Evolutionary conservation across 1,284 basidiomycete species (phyloP).

Genomic region (Exobasidium cylindrosporum): DNA sequence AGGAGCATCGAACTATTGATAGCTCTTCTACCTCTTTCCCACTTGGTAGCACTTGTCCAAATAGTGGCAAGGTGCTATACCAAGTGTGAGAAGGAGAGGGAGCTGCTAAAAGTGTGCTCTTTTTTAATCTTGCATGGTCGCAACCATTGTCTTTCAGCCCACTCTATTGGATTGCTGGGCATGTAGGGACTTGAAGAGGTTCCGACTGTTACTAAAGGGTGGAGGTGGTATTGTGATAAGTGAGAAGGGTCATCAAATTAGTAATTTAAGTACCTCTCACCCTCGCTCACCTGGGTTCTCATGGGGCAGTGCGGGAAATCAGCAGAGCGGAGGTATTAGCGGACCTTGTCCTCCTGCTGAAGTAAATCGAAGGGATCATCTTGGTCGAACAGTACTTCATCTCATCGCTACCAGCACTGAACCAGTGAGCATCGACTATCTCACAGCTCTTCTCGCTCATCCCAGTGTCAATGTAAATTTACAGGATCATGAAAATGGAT

Average conservation of each 20-base stretch:
- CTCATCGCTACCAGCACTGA: constrained; percentile 67
- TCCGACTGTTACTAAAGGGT: constrained; percentile 19
- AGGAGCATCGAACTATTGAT: too few species aligned
- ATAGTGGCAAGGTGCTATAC: not conserved
- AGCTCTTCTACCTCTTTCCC: not conserved
- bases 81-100: not conserved
- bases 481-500: constrained; percentile 64
- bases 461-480: constrained; percentile 77
- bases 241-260: not conserved
- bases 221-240: constrained; percentile 4
- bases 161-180: constrained; percentile 17
- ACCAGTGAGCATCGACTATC: constrained; percentile 71
- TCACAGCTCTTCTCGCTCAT: constrained; percentile 74
- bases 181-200: constrained; percentile 15
- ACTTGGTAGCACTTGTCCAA: not conserved
- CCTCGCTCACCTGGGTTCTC: constrained; percentile 16
- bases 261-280: constrained; percentile 11
- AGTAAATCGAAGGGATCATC: constrained; percentile 70
- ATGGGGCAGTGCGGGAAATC: not conserved
- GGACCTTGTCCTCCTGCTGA: constrained; percentile 58
- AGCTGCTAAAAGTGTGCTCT: not conserved
- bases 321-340: not conserved
- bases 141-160: constrained; percentile 4
- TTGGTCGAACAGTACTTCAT: constrained; percentile 79
- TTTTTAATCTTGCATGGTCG: constrained; percentile 5